Base-by-base conservation (phyloP, 2,329 filamentous ascomycete species). In the Diplodia sapinea region DNA sequence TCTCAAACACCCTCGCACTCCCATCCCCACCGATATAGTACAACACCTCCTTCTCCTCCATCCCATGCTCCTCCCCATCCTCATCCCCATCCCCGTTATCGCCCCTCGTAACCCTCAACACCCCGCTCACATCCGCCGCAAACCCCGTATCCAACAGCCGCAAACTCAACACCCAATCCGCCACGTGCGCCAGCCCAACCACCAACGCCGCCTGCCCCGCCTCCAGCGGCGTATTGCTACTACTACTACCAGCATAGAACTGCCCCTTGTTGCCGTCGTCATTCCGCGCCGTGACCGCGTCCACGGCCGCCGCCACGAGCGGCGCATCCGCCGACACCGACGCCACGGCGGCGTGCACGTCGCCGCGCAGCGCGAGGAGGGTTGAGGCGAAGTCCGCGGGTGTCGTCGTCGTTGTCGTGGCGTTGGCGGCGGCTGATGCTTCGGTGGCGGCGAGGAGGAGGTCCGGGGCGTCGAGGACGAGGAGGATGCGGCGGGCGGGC, bases 51-150 rank as follows among this genome's bases (percentile, higher is more conserved):
- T 84, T 88, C 72, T 91, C 86, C 62, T 80, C 74, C 17, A 69
- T 71, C 33, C 65, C 70, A 12, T 67, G 69, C 40, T 68, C 69
- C 11, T 61, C 31, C 29, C 15, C 23, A 36, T 51, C 49, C 8
- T 70, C 75, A 20, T 78, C 75, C 29, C 75, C 80, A 71, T 74
- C 77, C 47, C 74, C 76, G 17, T 75, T 81, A 71, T 73, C 76
- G 49, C 74, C 89, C 54, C 84, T 83, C 20, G 91, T 94, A 61
- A 95, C 84, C 71, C 93, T 86, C 70, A 97, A 74, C 52, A 97
- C 93, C 2, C 94, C 94, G 79, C 92, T 96, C 38, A 98, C 92
- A 79, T 97, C 94, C 76, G 86, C 89, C 70, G 94, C 94, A n/a
- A 89, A 89, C 0, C 94, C 94, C 0, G 93, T 96, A 74, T 96